phyloP scores from a whole-genome alignment of 2,329 filamentous ascomycete genomes.

The Alternaria solani region DNA sequence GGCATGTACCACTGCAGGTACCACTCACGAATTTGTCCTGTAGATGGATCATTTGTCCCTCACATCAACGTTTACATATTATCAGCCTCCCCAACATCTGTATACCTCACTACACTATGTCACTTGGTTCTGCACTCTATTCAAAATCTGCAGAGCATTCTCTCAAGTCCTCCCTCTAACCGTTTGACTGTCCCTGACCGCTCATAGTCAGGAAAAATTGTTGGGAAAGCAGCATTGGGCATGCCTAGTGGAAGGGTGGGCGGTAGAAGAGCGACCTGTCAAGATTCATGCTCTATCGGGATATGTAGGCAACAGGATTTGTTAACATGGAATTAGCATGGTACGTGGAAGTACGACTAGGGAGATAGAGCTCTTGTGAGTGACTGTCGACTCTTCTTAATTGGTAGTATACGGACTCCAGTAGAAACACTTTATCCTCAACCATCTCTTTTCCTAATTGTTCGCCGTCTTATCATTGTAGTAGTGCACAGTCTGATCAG shows the following conservation, averaged over 20 bases:
- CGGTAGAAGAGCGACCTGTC: too few relatives aligned
- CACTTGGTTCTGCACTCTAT: neutral
- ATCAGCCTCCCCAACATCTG: neutral
- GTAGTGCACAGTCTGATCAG: constrained; percentile 63
- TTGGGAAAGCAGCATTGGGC: too few relatives aligned
- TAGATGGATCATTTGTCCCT: neutral
- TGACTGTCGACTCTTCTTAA: too few relatives aligned
- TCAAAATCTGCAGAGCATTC: neutral
- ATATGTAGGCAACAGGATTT: too few relatives aligned
- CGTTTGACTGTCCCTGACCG: neutral
- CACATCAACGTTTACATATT: neutral
- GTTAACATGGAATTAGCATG: too few relatives aligned
- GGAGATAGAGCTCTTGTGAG: too few relatives aligned
- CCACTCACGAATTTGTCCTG: neutral
- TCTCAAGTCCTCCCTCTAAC: neutral
- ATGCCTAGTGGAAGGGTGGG: too few relatives aligned
- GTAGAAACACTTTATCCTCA: neutral
- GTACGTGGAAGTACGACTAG: too few relatives aligned
- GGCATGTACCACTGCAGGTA: neutral
- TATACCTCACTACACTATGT: neutral
- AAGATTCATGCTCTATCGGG: too few relatives aligned
- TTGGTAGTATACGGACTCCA: neutral
- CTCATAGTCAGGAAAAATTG: neutral
- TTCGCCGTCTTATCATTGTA: constrained; percentile 50
- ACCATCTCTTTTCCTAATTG: constrained; percentile 1